Evolutionary conservation across 768 basidiomycete species (phyloP), one percentile per base, ranked within the genome.

Genomic region (Cystobasidium tubakii): DNA sequence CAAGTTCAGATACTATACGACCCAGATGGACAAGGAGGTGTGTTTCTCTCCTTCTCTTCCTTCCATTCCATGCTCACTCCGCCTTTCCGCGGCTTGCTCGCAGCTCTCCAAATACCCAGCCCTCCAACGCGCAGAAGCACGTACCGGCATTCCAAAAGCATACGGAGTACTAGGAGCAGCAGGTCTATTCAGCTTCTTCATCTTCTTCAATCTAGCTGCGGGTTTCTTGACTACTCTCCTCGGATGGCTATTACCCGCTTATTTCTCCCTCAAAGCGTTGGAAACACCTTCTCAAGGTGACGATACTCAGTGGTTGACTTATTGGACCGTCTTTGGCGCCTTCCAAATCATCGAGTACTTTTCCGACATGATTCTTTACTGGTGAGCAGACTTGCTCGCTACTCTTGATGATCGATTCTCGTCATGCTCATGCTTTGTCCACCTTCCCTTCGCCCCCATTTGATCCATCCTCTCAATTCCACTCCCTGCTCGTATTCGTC

Each of bases 11-110:
- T 75, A 89, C 83, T 91, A 96, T 81, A 83, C 91, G 80, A 83
- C 81, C 82, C 90, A 94, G 85, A 89, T 98, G 80, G 95, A 98
- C 85, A 96, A 96, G 82, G 94, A 98, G 89, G 94, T 92, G 54
- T 44, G 86, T 83, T 50, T 12, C 23, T 23, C 57, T 29, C 1
- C 34, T 27, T 39, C 27, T 15, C 39, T 39, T 39, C 39, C 39
- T 6, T 15, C 7, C 15, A 6, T 15, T 39, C n/a, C 62, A 55
- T 60, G 57, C 36, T 70, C 39, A 42, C 34, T 4, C 13, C 62
- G 23, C 21, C 7, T 17, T n/a, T n/a, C n/a, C n/a, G n/a, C n/a
- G n/a, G n/a, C n/a, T n/a, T n/a, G n/a, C n/a, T n/a, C n/a, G 15
- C 78, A 85, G 83, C 82, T 85, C 77, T 81, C 81, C 79, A 93